A percentile compares a stretch with the other conserved stretches of the same genome.
These are phyloP conservation scores for Boletus vermiculosoides DNA, from an alignment of 768 basidiomycete species.

Conservation along the genomic window DNA sequence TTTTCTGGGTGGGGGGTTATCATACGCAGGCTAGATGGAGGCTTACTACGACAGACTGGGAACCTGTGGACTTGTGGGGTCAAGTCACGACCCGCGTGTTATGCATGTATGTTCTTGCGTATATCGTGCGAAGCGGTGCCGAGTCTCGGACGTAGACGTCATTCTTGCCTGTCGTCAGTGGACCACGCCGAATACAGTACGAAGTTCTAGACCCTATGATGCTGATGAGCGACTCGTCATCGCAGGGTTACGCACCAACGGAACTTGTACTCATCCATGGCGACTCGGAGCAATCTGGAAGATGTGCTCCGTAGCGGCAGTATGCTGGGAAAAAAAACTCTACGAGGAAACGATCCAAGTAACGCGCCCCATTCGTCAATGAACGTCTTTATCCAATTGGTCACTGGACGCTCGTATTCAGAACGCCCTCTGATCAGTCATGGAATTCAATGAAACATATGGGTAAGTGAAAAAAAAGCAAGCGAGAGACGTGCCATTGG, in stretches of 20 bases:
- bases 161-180: background rate
- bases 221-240: background rate
- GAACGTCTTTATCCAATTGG: background rate
- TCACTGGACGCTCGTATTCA: background rate
- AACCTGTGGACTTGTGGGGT: background rate
- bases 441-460: background rate
- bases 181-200: background rate
- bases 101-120: no score
- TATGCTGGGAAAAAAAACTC: no score
- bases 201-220: background rate
- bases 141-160: background rate
- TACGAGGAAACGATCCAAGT: no score
- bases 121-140: no score
- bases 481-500: no score
- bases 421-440: background rate
- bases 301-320: no score
- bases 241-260: background rate
- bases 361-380: no score
- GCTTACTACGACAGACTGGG: background rate
- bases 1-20: background rate
- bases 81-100: no score
- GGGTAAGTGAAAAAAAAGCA: no score
- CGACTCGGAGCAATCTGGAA: background rate
- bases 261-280: background rate
- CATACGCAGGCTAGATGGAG: no score